These are phyloP conservation scores for Colletotrichum shisoi DNA, from an alignment of 2,329 filamentous ascomycete species.

Conservation along the genomic window DNA sequence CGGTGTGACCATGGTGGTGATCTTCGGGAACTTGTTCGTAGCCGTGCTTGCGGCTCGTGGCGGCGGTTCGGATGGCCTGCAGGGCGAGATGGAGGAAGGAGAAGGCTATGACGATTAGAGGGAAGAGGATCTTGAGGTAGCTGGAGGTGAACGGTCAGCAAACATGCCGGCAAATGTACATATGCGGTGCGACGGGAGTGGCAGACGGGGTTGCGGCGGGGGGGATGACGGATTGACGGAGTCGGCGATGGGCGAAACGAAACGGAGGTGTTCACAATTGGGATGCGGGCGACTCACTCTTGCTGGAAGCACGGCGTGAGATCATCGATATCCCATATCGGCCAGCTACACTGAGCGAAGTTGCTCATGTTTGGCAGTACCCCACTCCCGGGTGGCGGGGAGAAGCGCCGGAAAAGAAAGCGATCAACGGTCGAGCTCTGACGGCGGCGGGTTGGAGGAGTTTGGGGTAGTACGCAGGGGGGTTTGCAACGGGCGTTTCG, in stretches of 20 bases:
- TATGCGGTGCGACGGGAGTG: neutral
- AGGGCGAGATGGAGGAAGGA: slow-evolving; percentile 73
- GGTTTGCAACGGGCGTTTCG: slow-evolving; percentile 22
- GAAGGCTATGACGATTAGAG: slow-evolving; percentile 72
- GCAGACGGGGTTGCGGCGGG: neutral
- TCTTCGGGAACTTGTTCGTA: slow-evolving; percentile 66
- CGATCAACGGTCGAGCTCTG: slow-evolving; percentile 27
- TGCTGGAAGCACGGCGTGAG: slow-evolving; percentile 69
- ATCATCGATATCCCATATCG: slow-evolving; percentile 70
- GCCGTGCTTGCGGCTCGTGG: slow-evolving; percentile 59
- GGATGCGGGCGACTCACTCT: slow-evolving; percentile 63
- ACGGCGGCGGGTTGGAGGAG: slow-evolving; percentile 1
- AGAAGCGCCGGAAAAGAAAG: slow-evolving; percentile 31
- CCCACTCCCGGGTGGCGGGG: slow-evolving; percentile 35
- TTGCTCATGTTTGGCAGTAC: slow-evolving; percentile 50
- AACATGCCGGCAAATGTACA: neutral
- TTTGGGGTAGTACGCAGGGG: slow-evolving; percentile 30
- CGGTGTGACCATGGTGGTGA: slow-evolving; percentile 58
- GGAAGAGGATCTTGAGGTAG: slow-evolving; percentile 82
- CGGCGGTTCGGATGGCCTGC: slow-evolving; percentile 63
- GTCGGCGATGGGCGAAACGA: slow-evolving; percentile 16
- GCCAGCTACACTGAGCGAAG: slow-evolving; percentile 64
- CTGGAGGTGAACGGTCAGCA: slow-evolving; percentile 54
- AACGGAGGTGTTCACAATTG: slow-evolving; percentile 1
- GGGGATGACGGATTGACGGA: neutral